These are phyloP conservation scores for Cyberlindnera amylophila DNA, from an alignment of 805 yeast genomes.

Conservation along the genomic window DNA sequence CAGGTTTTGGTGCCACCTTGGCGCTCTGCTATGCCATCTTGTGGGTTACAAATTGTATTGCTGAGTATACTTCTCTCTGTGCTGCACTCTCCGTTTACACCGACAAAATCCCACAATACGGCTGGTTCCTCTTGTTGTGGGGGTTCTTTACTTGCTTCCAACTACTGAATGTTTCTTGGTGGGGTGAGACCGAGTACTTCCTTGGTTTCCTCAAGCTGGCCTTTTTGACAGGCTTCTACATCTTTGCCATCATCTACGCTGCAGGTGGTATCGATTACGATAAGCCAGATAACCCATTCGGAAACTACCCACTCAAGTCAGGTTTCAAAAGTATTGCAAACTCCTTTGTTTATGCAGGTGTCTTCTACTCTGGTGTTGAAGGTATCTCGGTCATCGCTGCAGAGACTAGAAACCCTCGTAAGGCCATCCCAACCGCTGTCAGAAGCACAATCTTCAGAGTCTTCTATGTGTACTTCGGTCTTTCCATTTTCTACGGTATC, in stretches of 20 bases:
- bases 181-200: conserved; percentile 56
- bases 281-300: conserved; percentile 33
- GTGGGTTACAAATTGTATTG: conserved; percentile 53
- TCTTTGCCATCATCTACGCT: conserved; percentile 44
- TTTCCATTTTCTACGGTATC: conserved; percentile 63
- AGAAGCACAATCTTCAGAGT: conserved; percentile 64
- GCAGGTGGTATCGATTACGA: conserved; percentile 38
- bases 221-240: conserved; percentile 45
- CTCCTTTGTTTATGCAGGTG: conserved; percentile 66
- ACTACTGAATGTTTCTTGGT: conserved; percentile 46
- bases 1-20: conserved; percentile 54
- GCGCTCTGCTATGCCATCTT: conserved; percentile 51
- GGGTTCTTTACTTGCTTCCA: conserved; percentile 47
- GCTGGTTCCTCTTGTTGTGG: conserved; percentile 53
- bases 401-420: conserved; percentile 66
- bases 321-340: conserved; percentile 56
- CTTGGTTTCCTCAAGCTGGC: conserved; percentile 46
- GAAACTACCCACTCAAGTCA: conserved; percentile 33
- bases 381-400: conserved; percentile 74
- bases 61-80: conserved; percentile 52
- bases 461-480: conserved; percentile 56
- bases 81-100: conserved; percentile 48
- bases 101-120: conserved; percentile 49
- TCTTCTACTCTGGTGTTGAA: conserved; percentile 77
- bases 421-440: conserved; percentile 66